Percentiles rank a stretch among this genome's conserved stretches.
These are phyloP conservation scores for Candida broadrunensis DNA, from an alignment of 805 yeast genomes.

Conservation along the genomic window DNA sequence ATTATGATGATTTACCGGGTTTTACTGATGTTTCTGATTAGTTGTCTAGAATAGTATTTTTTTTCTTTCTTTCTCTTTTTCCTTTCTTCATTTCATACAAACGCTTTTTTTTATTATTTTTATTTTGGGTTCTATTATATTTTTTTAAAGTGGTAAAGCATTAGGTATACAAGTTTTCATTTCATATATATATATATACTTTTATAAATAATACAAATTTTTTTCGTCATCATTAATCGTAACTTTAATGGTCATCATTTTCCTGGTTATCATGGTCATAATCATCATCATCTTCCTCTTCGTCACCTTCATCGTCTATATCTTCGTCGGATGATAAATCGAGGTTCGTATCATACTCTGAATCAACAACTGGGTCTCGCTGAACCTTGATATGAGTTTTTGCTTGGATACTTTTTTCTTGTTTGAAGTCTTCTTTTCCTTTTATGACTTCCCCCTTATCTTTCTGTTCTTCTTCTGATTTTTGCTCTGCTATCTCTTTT, in stretches of 20 bases:
- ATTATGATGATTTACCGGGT: conserved; percentile 27
- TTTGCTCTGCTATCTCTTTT: neutral
- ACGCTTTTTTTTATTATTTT: no score
- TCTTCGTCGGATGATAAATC: conserved; percentile 19
- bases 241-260: neutral
- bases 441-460: neutral
- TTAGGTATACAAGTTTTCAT: no score
- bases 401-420: no score
- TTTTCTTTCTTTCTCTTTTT: no score
- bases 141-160: no score
- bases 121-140: no score
- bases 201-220: no score
- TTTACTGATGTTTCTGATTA: conserved; percentile 12
- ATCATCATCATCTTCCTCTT: neutral
- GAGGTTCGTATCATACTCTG: conserved; percentile 22
- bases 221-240: no score
- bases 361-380: conserved; percentile 19
- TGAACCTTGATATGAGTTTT: neutral
- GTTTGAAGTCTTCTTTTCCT: neutral
- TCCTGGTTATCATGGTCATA: neutral
- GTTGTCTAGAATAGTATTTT: no score
- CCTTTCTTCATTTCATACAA: no score
- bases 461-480: conserved; percentile 1
- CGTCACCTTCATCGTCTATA: neutral
- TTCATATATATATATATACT: neutral